These are phyloP conservation scores for Rosa chinensis DNA, from an alignment of 306 rosid genomes.

Conservation along the genomic window DNA sequence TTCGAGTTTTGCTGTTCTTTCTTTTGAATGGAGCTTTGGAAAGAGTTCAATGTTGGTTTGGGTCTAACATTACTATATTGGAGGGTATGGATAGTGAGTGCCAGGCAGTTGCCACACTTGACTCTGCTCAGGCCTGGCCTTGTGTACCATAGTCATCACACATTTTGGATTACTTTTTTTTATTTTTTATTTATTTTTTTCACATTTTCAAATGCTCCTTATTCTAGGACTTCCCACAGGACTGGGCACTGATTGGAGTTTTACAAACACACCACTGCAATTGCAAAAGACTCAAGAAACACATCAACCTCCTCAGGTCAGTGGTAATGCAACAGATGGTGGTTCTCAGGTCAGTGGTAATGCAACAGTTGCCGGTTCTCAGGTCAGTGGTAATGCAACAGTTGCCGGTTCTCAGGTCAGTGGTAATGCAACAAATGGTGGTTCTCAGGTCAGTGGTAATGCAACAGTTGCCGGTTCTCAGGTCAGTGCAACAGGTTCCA, in stretches of 20 bases:
- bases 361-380: neutral
- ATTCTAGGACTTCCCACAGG: slow-evolving; percentile 36
- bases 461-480: neutral
- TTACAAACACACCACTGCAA: neutral
- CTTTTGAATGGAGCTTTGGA: neutral
- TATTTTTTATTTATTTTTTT: neutral
- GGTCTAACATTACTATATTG: neutral
- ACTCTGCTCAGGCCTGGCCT: no score
- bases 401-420: neutral
- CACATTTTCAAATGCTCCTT: neutral
- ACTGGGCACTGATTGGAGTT: slow-evolving; percentile 14
- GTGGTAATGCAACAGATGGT: neutral
- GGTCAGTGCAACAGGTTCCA: neutral
- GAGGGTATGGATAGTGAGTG: no score
- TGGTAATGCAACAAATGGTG: neutral
- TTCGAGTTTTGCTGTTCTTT: neutral
- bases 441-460: slow-evolving; percentile 14
- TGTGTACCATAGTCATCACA: neutral
- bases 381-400: no score
- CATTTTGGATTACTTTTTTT: neutral
- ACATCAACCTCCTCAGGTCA: slow-evolving; percentile 30
- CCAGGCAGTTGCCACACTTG: no score
- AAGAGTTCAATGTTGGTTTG: neutral
- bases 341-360: slow-evolving; percentile 15
- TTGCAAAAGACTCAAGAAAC: slow-evolving; percentile 27